Evolutionary conservation across 176 grass and related monocot genomes (phyloP).

Genomic region (Thalia dealbata): DNA sequence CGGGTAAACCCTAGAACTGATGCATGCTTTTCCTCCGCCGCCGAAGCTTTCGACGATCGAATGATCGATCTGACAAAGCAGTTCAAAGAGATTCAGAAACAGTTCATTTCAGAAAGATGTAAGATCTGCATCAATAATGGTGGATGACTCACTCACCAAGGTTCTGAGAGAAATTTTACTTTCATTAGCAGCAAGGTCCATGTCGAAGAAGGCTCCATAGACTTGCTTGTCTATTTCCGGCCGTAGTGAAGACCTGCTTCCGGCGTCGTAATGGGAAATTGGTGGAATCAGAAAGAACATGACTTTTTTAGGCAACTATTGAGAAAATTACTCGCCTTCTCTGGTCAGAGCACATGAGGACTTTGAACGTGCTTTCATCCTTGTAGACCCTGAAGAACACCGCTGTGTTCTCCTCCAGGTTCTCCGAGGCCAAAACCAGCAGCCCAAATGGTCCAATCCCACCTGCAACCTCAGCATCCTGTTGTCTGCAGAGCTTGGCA

Average conservation of each 20-base stretch:
- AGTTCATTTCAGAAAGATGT: background rate
- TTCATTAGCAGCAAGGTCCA: constrained; percentile 42
- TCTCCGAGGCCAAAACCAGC: constrained; percentile 51
- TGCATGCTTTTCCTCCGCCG: constrained; percentile 51
- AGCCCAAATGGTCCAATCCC: constrained; percentile 69
- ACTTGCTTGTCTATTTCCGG: constrained; percentile 48
- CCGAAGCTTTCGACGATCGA: constrained; percentile 80
- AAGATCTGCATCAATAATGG: no score
- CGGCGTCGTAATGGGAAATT: background rate
- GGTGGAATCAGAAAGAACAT: background rate
- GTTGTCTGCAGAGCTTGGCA: constrained; percentile 44
- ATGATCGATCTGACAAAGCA: constrained; percentile 71
- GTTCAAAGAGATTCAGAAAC: background rate
- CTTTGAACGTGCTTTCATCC: constrained; percentile 35
- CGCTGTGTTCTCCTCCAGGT: constrained; percentile 51
- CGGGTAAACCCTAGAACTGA: constrained; percentile 66
- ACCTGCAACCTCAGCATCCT: constrained; percentile 31
- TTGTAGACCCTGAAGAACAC: constrained; percentile 72
- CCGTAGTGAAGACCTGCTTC: constrained; percentile 57
- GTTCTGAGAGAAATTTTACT: constrained; percentile 65
- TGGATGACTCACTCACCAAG: background rate
- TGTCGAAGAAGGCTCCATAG: constrained; percentile 68
- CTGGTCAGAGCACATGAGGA: constrained; percentile 68
- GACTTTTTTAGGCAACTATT: background rate
- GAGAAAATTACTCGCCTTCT: constrained; percentile 38